phyloP scores from a whole-genome alignment of 75 land plant species.

The Picea sitchensis region DNA sequence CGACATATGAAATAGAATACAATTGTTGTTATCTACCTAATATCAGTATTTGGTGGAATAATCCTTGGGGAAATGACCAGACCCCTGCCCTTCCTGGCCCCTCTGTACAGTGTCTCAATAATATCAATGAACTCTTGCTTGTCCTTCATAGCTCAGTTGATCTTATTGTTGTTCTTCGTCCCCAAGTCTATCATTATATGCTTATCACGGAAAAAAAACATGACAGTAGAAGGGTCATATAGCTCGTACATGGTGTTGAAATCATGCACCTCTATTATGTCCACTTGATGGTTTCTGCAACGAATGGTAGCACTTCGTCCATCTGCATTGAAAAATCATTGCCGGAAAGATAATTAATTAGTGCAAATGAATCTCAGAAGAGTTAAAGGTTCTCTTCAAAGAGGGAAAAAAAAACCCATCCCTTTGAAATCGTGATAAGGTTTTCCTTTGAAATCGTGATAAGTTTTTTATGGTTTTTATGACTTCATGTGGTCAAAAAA shows the following conservation, averaged over 20 bases:
- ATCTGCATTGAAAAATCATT: constrained; percentile 27
- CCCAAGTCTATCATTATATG: constrained; percentile 98
- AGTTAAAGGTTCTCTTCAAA: too few relatives aligned
- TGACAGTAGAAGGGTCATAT: constrained; percentile 91
- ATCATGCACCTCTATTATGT: constrained; percentile 94
- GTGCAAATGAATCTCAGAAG: too few relatives aligned
- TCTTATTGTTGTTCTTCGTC: constrained; percentile 96
- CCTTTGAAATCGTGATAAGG: too few relatives aligned
- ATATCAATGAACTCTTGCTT: constrained; percentile 95
- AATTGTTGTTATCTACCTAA: constrained; percentile 15
- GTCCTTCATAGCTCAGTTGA: constrained; percentile 94
- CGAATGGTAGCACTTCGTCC: constrained; percentile 95
- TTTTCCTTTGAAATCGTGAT: too few relatives aligned
- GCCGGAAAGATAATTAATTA: too few relatives aligned
- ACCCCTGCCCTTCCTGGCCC: constrained; percentile 93
- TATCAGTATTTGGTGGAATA: constrained; percentile 98
- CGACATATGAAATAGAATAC: too few relatives aligned
- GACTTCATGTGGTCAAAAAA: too few relatives aligned
- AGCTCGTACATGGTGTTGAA: constrained; percentile 99
- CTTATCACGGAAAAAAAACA: constrained; percentile 99
- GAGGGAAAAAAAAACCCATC: too few relatives aligned
- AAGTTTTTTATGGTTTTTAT: too few relatives aligned
- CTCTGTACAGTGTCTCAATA: constrained; percentile 92
- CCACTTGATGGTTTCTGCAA: constrained; percentile 98
- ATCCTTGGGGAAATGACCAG: constrained; percentile 86